These are phyloP conservation scores for Trichoderma parareesei DNA, from an alignment of 495 filamentous ascomycete species.

Conservation along the genomic window DNA sequence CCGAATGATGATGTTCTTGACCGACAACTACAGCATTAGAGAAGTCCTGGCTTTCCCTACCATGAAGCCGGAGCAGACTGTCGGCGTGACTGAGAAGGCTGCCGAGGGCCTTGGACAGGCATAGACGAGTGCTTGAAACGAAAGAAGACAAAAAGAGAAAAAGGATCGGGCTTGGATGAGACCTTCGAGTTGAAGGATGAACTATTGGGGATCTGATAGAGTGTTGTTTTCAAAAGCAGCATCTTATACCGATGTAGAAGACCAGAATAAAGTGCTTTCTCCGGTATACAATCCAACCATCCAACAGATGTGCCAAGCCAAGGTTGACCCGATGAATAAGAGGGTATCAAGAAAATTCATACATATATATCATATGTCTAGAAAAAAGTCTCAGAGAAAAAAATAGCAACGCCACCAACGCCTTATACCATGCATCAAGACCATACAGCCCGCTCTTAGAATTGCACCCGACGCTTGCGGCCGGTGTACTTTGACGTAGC, in stretches of 20 bases:
- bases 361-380: not conserved
- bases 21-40: slow-evolving; percentile 88
- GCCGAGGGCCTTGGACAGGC: not conserved
- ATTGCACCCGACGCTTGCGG: slow-evolving; percentile 60
- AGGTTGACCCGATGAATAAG: not conserved
- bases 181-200: not conserved
- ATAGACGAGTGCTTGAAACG: not conserved
- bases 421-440: not conserved
- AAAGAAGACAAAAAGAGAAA: not conserved
- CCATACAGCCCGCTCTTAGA: slow-evolving; percentile 21
- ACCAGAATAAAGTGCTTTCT: not conserved
- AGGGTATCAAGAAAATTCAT: not conserved
- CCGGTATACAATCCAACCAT: not conserved
- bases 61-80: slow-evolving; percentile 31
- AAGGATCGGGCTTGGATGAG: not conserved
- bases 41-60: slow-evolving; percentile 89
- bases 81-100: not conserved
- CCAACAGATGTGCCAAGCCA: not conserved
- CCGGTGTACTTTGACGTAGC: slow-evolving; percentile 85
- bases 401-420: not conserved
- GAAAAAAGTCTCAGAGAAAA: not conserved
- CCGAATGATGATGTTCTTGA: slow-evolving; percentile 94
- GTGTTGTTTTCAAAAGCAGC: not conserved
- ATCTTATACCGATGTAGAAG: not conserved
- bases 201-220: not conserved